These are phyloP conservation scores for Plantago major DNA, from an alignment of 257 asterid species.

Conservation along the genomic window DNA sequence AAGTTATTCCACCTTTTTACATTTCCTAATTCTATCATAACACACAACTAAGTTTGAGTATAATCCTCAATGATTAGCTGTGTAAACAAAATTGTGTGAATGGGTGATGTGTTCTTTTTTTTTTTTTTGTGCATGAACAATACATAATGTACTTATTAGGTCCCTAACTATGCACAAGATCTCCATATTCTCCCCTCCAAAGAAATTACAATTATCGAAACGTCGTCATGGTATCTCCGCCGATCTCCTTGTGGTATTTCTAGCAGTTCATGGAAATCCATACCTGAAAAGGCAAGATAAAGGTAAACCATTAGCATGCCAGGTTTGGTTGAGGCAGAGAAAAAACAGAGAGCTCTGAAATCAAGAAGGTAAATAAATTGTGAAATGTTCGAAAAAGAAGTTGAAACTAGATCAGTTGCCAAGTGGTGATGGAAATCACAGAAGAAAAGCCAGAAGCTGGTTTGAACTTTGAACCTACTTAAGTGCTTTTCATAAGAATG, in stretches of 20 bases:
- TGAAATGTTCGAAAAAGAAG: not conserved
- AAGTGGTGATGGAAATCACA: no score
- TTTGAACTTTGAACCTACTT: no score
- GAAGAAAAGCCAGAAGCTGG: no score
- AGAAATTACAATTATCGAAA: conserved; percentile 90
- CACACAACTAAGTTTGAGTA: conserved; percentile 33
- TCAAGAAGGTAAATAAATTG: not conserved
- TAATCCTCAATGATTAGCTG: conserved; percentile 40
- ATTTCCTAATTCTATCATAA: conserved; percentile 22
- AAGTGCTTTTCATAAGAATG: no score
- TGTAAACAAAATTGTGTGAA: conserved; percentile 38
- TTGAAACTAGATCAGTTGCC: no score
- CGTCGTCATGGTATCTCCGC: conserved; percentile 93
- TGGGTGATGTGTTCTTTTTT: not conserved
- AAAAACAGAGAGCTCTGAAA: not conserved
- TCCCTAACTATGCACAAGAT: conserved; percentile 65
- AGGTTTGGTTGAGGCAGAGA: not conserved
- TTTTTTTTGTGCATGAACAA: conserved; percentile 6
- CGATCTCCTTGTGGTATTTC: conserved; percentile 97
- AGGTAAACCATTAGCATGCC: not conserved
- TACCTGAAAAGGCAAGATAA: conserved; percentile 41
- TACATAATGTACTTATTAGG: conserved; percentile 19
- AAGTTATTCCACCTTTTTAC: conserved; percentile 35
- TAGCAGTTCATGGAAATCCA: conserved; percentile 88
- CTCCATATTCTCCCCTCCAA: conserved; percentile 98